Evolutionary conservation across 495 filamentous ascomycete species (phyloP), one percentile per base, ranked within the genome.

Genomic region (Niebla homalea): DNA sequence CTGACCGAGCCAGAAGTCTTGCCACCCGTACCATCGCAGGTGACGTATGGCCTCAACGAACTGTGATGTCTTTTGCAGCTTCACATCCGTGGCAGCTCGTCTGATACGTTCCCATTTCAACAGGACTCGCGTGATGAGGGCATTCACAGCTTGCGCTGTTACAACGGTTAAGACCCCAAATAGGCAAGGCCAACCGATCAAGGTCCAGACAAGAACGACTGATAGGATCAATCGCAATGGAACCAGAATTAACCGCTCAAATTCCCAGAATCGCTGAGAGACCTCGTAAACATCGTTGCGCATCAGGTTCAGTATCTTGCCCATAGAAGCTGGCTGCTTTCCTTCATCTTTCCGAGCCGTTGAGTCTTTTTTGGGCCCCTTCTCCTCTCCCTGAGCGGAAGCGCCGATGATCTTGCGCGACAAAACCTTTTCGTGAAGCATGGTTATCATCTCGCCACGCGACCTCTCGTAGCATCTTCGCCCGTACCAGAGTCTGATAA

Each of bases 1-100:
- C 46, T 75, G 73, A 15, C 64, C 69, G 21, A 89, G 75, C 87
- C 87, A 93, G 43, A 79, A 72, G 46, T 78, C 72, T 64, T 93
- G 84, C 87, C 87, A 93, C 29, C 80, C 85, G 59, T 93, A 89
- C 81, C 84, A 93, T 12, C 87, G 77, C 19, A 93, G 70, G 57
- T 89, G 85, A n/a, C 87, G 77, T 36, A 90, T 87, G 3, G 83
- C 78, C 60, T 88, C 85, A 40, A 90, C 80, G 50, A 88, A 86
- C 61, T 93, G 85, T 18, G 81, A 80, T 11, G 80, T 81, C 7
- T 78, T 77, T 58, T 89, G 82, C 10, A 89, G 72, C 53, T 85
- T 80, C 15, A 60, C 61, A 64, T 93, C 87, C 1, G 85, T 85
- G 2, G 80, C 78, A 0, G 67, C 60, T 60, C 85, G 72, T 12